Percentiles rank a stretch among this genome's conserved stretches.
Conservation (phyloP, 2,329 filamentous ascomycete genomes). For the Xylariaceae sp. region DNA sequence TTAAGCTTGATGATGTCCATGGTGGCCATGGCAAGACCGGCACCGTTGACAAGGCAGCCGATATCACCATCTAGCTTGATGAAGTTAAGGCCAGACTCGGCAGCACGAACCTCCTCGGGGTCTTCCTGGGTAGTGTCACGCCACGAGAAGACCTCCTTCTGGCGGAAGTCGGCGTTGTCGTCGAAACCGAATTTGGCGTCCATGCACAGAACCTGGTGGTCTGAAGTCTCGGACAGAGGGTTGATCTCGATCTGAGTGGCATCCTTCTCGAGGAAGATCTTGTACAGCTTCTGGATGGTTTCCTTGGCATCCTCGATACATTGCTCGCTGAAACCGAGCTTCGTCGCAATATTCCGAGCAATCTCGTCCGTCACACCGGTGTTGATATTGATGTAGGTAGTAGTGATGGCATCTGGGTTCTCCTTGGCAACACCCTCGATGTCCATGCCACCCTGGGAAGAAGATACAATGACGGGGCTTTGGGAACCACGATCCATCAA, state of each 20-base stretch:
- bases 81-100: constrained; percentile 95
- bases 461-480: constrained; percentile 93
- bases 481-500: constrained; percentile 96
- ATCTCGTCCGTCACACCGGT: constrained; percentile 94
- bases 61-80: constrained; percentile 99
- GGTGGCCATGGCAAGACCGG: constrained; percentile 98
- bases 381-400: constrained; percentile 92
- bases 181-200: constrained; percentile 99
- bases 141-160: constrained; percentile 94
- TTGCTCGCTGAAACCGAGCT: constrained; percentile 97
- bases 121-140: constrained; percentile 96
- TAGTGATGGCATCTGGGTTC: constrained; percentile 92
- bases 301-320: constrained; percentile 94
- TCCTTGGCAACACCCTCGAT: constrained; percentile 99
- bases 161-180: constrained; percentile 97
- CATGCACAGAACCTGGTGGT: constrained; percentile 98
- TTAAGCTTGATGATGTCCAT: constrained; percentile 99
- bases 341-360: constrained; percentile 82
- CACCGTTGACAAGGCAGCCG: constrained; percentile 98
- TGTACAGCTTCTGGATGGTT: constrained; percentile 98
- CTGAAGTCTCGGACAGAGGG: constrained; percentile 95
- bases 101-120: constrained; percentile 94
- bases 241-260: constrained; percentile 99
- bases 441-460: constrained; percentile 98
- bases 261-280: constrained; percentile 97